Evolutionary conservation across 148 eudicot species (phyloP).

Genomic region (Cornus controversa): DNA sequence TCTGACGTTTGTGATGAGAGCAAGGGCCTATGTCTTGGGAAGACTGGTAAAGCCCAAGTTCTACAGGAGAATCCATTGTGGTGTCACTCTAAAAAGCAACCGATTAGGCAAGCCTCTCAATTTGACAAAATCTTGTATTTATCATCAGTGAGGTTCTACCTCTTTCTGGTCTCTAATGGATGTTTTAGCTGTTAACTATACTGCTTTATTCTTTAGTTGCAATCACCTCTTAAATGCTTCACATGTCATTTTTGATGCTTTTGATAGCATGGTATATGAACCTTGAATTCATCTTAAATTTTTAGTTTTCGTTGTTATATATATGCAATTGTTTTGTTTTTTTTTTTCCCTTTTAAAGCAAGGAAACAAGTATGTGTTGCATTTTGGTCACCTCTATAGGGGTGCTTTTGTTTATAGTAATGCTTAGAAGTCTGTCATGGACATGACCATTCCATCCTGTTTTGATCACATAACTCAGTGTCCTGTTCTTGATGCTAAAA

Average conservation of each 20-base stretch:
- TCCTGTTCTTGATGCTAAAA: background rate
- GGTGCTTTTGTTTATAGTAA: background rate
- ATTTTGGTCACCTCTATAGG: background rate
- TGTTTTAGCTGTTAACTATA: background rate
- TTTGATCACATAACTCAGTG: background rate
- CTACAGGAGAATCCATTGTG: conserved; percentile 46
- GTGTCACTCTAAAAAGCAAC: conserved; percentile 43
- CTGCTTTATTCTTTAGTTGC: conserved; percentile 4
- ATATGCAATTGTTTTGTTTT: background rate
- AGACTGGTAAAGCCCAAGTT: conserved; percentile 73
- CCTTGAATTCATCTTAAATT: conserved; percentile 1
- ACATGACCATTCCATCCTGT: background rate
- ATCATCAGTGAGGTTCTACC: conserved; percentile 19
- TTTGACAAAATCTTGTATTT: conserved; percentile 42
- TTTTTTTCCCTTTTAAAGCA: background rate
- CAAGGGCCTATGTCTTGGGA: conserved; percentile 77
- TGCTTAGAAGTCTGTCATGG: background rate
- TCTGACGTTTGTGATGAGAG: conserved; percentile 63
- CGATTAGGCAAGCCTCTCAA: conserved; percentile 55
- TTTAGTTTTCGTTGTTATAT: background rate
- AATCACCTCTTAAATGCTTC: background rate
- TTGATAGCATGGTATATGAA: background rate
- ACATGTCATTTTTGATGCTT: background rate
- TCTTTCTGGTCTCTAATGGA: background rate
- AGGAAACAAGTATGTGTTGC: background rate